Percentiles rank a stretch among this genome's conserved stretches.
phyloP scores from a whole-genome alignment of 495 filamentous ascomycete genomes.

The Usnea hakonensis region DNA sequence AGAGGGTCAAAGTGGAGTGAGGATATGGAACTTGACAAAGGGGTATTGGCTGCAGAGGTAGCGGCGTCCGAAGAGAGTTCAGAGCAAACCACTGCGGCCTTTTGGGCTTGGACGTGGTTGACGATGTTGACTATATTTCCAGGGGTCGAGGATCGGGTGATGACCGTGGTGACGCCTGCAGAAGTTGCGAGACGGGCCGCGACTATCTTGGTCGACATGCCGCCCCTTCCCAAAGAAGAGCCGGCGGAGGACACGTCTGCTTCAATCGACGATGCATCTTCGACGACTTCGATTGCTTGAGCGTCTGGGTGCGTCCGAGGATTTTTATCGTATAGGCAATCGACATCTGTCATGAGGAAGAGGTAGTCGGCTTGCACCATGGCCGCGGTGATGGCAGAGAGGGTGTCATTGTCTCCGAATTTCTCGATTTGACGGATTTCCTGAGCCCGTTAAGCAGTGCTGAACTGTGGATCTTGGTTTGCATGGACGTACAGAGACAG shows the following conservation, averaged over 20 bases:
- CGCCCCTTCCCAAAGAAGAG: slow-evolving; percentile 85
- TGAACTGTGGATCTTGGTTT: background rate
- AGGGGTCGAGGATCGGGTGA: slow-evolving; percentile 82
- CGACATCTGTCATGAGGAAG: slow-evolving; percentile 98
- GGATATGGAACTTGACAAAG: slow-evolving; percentile 31
- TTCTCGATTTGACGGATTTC: slow-evolving; percentile 65
- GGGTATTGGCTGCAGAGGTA: slow-evolving; percentile 25
- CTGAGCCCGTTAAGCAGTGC: slow-evolving; percentile 28
- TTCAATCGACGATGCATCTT: slow-evolving; percentile 76
- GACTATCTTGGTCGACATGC: slow-evolving; percentile 96
- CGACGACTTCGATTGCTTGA: slow-evolving; percentile 82
- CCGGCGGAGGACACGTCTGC: slow-evolving; percentile 89
- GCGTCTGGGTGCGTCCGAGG: slow-evolving; percentile 78
- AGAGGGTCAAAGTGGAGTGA: slow-evolving; percentile 27
- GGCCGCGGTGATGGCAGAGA: slow-evolving; percentile 91
- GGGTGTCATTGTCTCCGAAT: slow-evolving; percentile 97
- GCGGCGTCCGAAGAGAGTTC: slow-evolving; percentile 20
- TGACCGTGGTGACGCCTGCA: slow-evolving; percentile 90
- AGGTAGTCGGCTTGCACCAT: slow-evolving; percentile 97
- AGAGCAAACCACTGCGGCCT: slow-evolving; percentile 14
- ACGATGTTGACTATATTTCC: slow-evolving; percentile 90
- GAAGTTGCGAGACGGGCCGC: slow-evolving; percentile 89
- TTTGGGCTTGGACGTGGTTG: slow-evolving; percentile 56
- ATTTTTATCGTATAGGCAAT: slow-evolving; percentile 94
- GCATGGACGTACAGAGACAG: slow-evolving; percentile 59